Evolutionary conservation across 2,329 filamentous ascomycete species (phyloP).

Genomic region (Arthrobotrys megalospora): DNA sequence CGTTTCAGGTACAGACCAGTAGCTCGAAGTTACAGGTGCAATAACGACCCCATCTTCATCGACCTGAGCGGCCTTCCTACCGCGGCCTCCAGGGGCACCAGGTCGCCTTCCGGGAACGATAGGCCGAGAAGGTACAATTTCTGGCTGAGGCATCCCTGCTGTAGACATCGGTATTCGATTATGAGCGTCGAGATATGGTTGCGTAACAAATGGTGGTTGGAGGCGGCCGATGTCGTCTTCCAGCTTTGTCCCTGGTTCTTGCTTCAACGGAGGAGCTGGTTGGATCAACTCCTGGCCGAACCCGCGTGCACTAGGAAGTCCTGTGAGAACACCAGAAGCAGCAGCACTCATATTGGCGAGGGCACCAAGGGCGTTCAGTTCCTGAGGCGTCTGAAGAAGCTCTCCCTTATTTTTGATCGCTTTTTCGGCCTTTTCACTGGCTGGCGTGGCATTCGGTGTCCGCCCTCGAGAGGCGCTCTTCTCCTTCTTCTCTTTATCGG

Average conservation of each 20-base stretch:
- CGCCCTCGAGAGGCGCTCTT: slow-evolving; percentile 59
- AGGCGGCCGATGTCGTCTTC: slow-evolving; percentile 47
- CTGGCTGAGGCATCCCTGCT: slow-evolving; percentile 49
- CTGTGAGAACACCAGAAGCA: not conserved
- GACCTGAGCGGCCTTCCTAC: slow-evolving; percentile 59
- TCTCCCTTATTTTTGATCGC: slow-evolving; percentile 44
- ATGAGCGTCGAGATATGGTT: slow-evolving; percentile 50
- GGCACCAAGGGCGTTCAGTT: slow-evolving; percentile 58
- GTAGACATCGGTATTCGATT: slow-evolving; percentile 48
- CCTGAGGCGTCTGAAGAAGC: slow-evolving; percentile 45
- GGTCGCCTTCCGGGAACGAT: slow-evolving; percentile 63
- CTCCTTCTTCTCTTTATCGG: slow-evolving; percentile 62
- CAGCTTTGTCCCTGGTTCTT: slow-evolving; percentile 51
- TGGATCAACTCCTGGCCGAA: slow-evolving; percentile 51
- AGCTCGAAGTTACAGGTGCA: slow-evolving; percentile 77
- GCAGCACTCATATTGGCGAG: slow-evolving; percentile 60
- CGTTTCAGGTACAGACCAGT: slow-evolving; percentile 88
- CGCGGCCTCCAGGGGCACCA: slow-evolving; percentile 39
- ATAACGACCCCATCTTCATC: slow-evolving; percentile 71
- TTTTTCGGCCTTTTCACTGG: slow-evolving; percentile 43
- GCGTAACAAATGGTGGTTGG: slow-evolving; percentile 35
- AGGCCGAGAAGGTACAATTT: slow-evolving; percentile 53
- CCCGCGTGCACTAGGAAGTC: slow-evolving; percentile 17
- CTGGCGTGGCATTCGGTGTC: slow-evolving; percentile 49
- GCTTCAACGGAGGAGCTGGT: slow-evolving; percentile 41